Evolutionary conservation across 139 green algal species (phyloP).

Genomic region (Coelastrella sp.): DNA sequence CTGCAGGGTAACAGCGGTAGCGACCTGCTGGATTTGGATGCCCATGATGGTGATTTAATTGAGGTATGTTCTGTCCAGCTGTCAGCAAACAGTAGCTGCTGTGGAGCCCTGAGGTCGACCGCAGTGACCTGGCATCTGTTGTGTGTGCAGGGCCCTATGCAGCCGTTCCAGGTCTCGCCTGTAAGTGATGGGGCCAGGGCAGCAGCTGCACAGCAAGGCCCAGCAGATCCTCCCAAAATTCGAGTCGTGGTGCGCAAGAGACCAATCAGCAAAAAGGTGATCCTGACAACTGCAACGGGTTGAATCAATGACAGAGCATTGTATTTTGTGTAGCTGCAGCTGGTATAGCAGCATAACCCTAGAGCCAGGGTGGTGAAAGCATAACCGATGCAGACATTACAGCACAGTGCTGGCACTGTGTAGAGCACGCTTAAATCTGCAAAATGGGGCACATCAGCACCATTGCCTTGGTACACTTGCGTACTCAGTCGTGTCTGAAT

Average conservation of each 20-base stretch:
- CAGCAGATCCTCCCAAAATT: constrained; percentile 78
- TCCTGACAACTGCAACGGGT: no score
- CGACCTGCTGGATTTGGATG: constrained; percentile 85
- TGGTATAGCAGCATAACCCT: no score
- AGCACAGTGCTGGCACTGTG: no score
- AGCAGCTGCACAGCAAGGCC: background rate
- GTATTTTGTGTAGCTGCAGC: no score
- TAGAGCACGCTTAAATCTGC: no score
- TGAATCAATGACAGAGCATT: no score
- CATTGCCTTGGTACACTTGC: no score
- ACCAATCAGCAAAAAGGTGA: constrained; percentile 93
- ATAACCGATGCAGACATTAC: background rate
- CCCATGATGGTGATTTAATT: constrained; percentile 79
- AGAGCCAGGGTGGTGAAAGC: no score
- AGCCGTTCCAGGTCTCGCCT: constrained; percentile 9
- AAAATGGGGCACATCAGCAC: no score
- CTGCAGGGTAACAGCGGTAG: constrained; percentile 10
- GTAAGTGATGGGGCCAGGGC: background rate
- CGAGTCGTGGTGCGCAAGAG: constrained; percentile 95
- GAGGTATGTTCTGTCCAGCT: constrained; percentile 19
- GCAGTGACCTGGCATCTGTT: background rate
- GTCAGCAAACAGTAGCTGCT: constrained; percentile 40
- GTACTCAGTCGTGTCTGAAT: no score
- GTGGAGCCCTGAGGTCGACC: no score
- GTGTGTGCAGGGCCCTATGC: background rate